Percentiles rank a stretch among this genome's conserved stretches.
phyloP scores from a whole-genome alignment of 352 stramenopile genomes.

The Pythium aquatile region DNA sequence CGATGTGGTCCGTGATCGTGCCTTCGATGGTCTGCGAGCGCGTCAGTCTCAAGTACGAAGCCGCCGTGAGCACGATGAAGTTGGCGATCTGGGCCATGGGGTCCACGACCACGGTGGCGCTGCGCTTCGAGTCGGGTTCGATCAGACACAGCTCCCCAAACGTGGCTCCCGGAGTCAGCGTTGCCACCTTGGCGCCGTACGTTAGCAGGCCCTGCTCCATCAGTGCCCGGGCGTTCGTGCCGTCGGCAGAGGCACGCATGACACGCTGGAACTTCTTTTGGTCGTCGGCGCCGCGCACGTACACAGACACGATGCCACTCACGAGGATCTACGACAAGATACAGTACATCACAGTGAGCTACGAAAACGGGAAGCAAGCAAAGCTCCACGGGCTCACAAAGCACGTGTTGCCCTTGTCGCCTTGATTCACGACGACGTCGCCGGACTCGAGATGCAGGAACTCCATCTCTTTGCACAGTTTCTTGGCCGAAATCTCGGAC shows the following conservation, averaged over 20 bases:
- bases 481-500: slow-evolving; percentile 82
- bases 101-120: slow-evolving; percentile 79
- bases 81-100: slow-evolving; percentile 61
- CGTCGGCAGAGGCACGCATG: slow-evolving; percentile 42
- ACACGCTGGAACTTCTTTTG: slow-evolving; percentile 62
- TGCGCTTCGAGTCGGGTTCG: slow-evolving; percentile 82
- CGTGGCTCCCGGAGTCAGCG: slow-evolving; percentile 70
- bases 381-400: slow-evolving; percentile 43
- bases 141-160: slow-evolving; percentile 87
- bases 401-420: slow-evolving; percentile 84
- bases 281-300: slow-evolving; percentile 67
- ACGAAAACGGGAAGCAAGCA: not conserved
- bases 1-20: slow-evolving; percentile 83
- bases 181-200: slow-evolving; percentile 66
- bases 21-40: slow-evolving; percentile 77
- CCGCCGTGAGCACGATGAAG: slow-evolving; percentile 82
- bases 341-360: not conserved
- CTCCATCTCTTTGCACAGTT: slow-evolving; percentile 86
- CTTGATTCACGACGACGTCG: slow-evolving; percentile 78
- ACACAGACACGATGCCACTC: slow-evolving; percentile 73
- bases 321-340: slow-evolving; percentile 58
- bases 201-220: slow-evolving; percentile 40
- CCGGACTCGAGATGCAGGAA: slow-evolving; percentile 68
- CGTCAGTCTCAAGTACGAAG: slow-evolving; percentile 81
- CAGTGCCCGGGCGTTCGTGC: slow-evolving; percentile 41